Evolutionary conservation across 129 eudicot genomes (phyloP).

Genomic region (Artemisia argyi): DNA sequence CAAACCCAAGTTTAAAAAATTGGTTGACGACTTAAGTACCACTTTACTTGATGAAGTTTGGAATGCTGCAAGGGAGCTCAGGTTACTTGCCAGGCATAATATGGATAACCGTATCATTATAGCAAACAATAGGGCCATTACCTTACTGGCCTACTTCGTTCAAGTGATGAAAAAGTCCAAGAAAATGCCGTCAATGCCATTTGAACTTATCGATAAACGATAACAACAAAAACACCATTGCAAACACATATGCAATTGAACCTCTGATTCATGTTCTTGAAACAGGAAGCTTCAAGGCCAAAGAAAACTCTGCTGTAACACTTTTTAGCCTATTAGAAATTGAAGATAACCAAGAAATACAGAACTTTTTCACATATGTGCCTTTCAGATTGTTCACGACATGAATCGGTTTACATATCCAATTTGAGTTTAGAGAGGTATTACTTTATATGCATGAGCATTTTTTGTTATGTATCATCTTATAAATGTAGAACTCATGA

Average conservation of each 20-base stretch:
- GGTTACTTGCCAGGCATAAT: slow-evolving; percentile 73
- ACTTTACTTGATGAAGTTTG: slow-evolving; percentile 50
- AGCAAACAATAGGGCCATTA: slow-evolving; percentile 67
- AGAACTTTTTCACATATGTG: too few species aligned
- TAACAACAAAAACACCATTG: slow-evolving; percentile 76
- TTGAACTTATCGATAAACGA: slow-evolving; percentile 80
- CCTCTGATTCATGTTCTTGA: slow-evolving; percentile 81
- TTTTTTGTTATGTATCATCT: too few species aligned
- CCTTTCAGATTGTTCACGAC: too few species aligned
- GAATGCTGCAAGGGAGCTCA: slow-evolving; percentile 55
- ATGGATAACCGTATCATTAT: slow-evolving; percentile 78
- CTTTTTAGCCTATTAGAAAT: too few species aligned
- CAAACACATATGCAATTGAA: slow-evolving; percentile 73
- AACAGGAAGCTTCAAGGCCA: slow-evolving; percentile 76
- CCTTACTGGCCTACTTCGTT: slow-evolving; percentile 56
- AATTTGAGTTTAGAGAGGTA: too few species aligned
- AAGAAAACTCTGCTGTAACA: slow-evolving; percentile 88
- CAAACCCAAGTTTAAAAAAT: slow-evolving; percentile 55
- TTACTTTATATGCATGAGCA: too few species aligned
- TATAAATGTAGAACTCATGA: too few species aligned
- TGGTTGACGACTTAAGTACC: slow-evolving; percentile 62
- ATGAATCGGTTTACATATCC: too few species aligned
- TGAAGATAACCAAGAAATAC: too few species aligned
- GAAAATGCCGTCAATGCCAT: slow-evolving; percentile 89
- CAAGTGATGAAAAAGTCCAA: slow-evolving; percentile 52